These are phyloP conservation scores for Pistacia integerrima DNA, from an alignment of 345 rosid genomes.

Conservation along the genomic window DNA sequence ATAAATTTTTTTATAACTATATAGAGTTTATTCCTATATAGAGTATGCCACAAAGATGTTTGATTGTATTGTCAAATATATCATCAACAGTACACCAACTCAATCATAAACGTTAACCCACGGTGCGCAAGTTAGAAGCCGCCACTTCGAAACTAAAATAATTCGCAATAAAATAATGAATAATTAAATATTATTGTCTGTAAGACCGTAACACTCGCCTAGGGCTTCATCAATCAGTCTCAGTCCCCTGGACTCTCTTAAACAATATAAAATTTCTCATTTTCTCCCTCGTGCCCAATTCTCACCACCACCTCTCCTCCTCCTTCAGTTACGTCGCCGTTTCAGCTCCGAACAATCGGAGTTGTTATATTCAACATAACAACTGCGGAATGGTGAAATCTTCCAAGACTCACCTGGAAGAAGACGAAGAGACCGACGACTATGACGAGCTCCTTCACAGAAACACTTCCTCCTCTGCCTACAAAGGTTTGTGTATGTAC, in stretches of 20 bases:
- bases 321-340: not conserved
- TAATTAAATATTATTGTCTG: not conserved
- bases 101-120: not conserved
- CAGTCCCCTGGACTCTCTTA: not conserved
- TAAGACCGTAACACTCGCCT: not conserved
- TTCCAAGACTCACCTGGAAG: constrained; percentile 41
- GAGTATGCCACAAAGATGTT: too few relatives aligned
- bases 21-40: too few relatives aligned
- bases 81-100: too few relatives aligned
- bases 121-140: not conserved
- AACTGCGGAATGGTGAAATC: constrained; percentile 48
- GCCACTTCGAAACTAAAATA: not conserved
- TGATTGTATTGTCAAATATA: too few relatives aligned
- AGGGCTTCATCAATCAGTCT: constrained; percentile 13
- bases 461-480: constrained; percentile 42
- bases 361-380: not conserved
- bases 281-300: not conserved
- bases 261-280: not conserved
- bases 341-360: not conserved
- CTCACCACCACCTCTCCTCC: not conserved
- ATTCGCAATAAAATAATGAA: not conserved
- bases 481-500: constrained; percentile 30
- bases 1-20: too few relatives aligned
- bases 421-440: constrained; percentile 55
- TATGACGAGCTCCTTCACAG: constrained; percentile 40